phyloP scores from a whole-genome alignment of 2,329 filamentous ascomycete species.

The Colletotrichum sp. region DNA sequence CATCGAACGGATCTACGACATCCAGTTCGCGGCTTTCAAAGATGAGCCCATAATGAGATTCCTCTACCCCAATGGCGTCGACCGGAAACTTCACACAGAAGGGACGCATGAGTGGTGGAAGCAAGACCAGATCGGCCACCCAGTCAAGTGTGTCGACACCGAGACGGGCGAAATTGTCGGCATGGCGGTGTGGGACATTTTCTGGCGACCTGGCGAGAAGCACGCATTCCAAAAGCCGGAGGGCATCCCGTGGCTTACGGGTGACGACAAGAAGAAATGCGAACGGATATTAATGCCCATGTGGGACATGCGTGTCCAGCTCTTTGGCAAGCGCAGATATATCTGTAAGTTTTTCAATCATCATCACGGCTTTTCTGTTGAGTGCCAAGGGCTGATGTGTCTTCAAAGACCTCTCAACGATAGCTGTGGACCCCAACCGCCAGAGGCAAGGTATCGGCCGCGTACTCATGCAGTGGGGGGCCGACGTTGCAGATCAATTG shows the following conservation, averaged over 20 bases:
- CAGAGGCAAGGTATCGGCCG: slow-evolving; percentile 38
- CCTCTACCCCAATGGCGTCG: slow-evolving; percentile 41
- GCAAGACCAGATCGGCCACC: slow-evolving; percentile 36
- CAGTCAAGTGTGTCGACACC: slow-evolving; percentile 36
- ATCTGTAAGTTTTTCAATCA: slow-evolving; percentile 39
- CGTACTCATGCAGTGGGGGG: slow-evolving; percentile 42
- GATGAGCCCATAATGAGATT: slow-evolving; percentile 27
- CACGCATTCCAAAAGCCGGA: slow-evolving; percentile 38
- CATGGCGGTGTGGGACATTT: slow-evolving; percentile 51
- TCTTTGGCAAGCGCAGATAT: slow-evolving; percentile 32
- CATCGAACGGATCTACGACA: slow-evolving; percentile 48
- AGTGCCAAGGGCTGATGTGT: not conserved
- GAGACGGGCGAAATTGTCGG: slow-evolving; percentile 46
- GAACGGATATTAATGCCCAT: slow-evolving; percentile 45
- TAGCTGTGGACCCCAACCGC: slow-evolving; percentile 46
- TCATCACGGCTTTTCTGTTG: not conserved
- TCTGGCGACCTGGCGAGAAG: slow-evolving; percentile 42
- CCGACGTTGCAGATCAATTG: slow-evolving; percentile 36
- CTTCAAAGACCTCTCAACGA: slow-evolving; percentile 40
- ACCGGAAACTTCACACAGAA: slow-evolving; percentile 44
- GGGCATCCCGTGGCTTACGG: slow-evolving; percentile 50
- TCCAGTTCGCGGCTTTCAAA: slow-evolving; percentile 51
- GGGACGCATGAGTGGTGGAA: slow-evolving; percentile 44
- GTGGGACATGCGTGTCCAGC: slow-evolving; percentile 36
- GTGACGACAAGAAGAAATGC: slow-evolving; percentile 44